Conservation (phyloP, 805 yeast species). For the Teunomyces lycoperdinae region DNA sequence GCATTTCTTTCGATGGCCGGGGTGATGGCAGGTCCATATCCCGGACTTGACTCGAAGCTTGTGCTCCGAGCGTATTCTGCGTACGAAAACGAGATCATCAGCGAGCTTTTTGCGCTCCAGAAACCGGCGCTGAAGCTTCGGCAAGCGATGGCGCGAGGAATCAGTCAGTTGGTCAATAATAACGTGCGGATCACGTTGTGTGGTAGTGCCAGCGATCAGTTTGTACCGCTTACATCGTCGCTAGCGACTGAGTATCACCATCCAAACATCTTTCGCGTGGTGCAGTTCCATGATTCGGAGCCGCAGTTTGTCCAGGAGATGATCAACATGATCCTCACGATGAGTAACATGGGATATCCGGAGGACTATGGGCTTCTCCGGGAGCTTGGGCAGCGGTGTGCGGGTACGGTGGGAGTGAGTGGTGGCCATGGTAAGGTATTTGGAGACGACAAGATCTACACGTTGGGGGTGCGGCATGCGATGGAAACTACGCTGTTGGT, state of each 20-base stretch:
- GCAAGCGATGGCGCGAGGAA: constrained; percentile 15
- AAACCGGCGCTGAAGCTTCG: constrained; percentile 18
- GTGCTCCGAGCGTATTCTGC: constrained; percentile 37
- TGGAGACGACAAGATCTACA: constrained; percentile 23
- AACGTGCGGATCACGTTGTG: constrained; percentile 36
- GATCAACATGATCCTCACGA: constrained; percentile 24
- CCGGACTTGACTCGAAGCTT: constrained; percentile 31
- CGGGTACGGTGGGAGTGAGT: constrained; percentile 17
- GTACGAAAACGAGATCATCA: constrained; percentile 34
- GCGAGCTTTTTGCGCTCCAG: constrained; percentile 35
- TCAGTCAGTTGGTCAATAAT: constrained; percentile 16
- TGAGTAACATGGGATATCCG: constrained; percentile 34
- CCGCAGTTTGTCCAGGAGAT: constrained; percentile 30
- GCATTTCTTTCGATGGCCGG: constrained; percentile 39
- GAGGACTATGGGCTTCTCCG: constrained; percentile 28
- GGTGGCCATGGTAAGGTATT: constrained; percentile 29
- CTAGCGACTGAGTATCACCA: constrained; percentile 29
- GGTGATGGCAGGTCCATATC: constrained; percentile 28
- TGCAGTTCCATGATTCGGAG: constrained; percentile 16
- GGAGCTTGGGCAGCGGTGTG: constrained; percentile 29
- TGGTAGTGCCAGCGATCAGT: constrained; percentile 34
- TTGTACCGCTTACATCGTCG: constrained; percentile 35
- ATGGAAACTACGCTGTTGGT: constrained; percentile 36
- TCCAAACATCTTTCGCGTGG: constrained; percentile 34
- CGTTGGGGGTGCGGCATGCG: constrained; percentile 27